Evolutionary conservation across 78 protist species (phyloP).

Genomic region (Dictyostelium capitatum): DNA sequence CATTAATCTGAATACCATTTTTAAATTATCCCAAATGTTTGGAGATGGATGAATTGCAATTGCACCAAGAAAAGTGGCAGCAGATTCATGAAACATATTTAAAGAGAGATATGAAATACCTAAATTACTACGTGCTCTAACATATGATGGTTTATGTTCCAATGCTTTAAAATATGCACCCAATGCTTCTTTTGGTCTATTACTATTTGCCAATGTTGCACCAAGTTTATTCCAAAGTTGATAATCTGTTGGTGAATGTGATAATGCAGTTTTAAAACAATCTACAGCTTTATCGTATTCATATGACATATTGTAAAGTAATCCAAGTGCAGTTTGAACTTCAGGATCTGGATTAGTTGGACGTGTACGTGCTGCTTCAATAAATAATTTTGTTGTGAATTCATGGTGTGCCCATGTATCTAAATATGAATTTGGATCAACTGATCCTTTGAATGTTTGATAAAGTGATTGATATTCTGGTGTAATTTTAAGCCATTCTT

Average conservation of each 20-base stretch:
- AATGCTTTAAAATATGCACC: conserved; percentile 91
- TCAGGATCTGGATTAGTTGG: conserved; percentile 87
- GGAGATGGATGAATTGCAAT: conserved; percentile 77
- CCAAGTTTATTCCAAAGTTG: conserved; percentile 96
- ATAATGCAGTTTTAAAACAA: conserved; percentile 88
- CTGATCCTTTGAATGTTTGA: background rate
- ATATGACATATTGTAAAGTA: conserved; percentile 85
- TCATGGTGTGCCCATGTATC: conserved; percentile 64
- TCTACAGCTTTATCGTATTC: conserved; percentile 93
- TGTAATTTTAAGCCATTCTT: conserved; percentile 83
- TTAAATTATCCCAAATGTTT: conserved; percentile 84
- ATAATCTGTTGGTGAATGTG: conserved; percentile 70
- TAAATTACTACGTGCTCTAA: conserved; percentile 91
- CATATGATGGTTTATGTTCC: conserved; percentile 90
- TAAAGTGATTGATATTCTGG: conserved; percentile 30
- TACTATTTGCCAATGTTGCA: conserved; percentile 94
- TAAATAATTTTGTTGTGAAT: conserved; percentile 39
- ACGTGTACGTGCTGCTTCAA: conserved; percentile 84
- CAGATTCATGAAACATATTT: conserved; percentile 82
- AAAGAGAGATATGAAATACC: conserved; percentile 92
- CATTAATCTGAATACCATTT: conserved; percentile 63
- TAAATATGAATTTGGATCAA: background rate
- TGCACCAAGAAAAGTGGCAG: conserved; percentile 82
- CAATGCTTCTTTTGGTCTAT: conserved; percentile 86
- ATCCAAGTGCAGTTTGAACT: conserved; percentile 90